Conservation (phyloP, 2,329 filamentous ascomycete species). For the Scedosporium aurantiacum region DNA sequence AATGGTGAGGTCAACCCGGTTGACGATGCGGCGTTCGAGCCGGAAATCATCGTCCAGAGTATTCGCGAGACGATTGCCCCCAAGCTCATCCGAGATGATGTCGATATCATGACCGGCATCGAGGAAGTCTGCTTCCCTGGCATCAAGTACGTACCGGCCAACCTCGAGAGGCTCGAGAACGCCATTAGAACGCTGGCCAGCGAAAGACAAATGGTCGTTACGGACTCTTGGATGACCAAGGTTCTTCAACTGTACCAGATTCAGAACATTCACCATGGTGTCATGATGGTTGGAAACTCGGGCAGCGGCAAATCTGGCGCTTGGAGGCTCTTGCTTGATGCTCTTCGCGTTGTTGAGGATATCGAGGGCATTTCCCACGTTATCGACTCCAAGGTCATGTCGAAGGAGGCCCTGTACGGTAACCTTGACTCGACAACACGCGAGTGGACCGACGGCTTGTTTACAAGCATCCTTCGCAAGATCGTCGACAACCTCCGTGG, state of each 20-base stretch:
- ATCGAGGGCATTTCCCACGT: constrained; percentile 93
- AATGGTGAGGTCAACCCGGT: constrained; percentile 25
- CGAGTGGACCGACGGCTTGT: constrained; percentile 97
- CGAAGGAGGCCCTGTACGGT: constrained; percentile 93
- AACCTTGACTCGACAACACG: constrained; percentile 92
- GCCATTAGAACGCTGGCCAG: constrained; percentile 74
- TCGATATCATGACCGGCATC: constrained; percentile 74
- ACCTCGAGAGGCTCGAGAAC: constrained; percentile 65
- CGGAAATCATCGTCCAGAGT: constrained; percentile 97
- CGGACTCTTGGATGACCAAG: constrained; percentile 95
- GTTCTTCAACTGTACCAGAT: constrained; percentile 96
- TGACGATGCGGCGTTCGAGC: constrained; percentile 54
- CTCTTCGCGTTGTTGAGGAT: constrained; percentile 80
- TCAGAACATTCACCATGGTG: constrained; percentile 93
- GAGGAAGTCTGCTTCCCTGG: constrained; percentile 84
- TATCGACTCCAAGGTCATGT: constrained; percentile 99
- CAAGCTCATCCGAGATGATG: constrained; percentile 88
- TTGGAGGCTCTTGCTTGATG: constrained; percentile 86
- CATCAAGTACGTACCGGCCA: constrained; percentile 83
- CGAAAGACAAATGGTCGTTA: constrained; percentile 80
- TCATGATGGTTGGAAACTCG: constrained; percentile 99
- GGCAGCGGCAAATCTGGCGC: constrained; percentile 95
- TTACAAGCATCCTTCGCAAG: constrained; percentile 94
- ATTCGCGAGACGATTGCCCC: constrained; percentile 96
- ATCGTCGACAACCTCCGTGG: constrained; percentile 98